These are phyloP conservation scores for Xanthoconium stramineum DNA, from an alignment of 768 basidiomycete species.

Conservation along the genomic window DNA sequence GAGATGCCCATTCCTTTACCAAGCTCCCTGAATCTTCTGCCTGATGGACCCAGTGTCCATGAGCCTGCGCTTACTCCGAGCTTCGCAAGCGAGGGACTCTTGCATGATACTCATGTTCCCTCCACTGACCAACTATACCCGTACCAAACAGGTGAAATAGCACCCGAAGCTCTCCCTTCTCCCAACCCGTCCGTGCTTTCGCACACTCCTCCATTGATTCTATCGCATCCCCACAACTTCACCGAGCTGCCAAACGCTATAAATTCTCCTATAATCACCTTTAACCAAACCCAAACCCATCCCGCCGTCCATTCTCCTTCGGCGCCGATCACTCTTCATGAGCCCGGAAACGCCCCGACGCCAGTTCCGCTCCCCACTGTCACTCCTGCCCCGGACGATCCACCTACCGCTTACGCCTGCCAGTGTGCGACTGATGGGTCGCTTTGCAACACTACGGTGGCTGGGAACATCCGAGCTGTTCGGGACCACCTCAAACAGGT, in stretches of 20 bases:
- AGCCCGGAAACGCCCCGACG: not conserved
- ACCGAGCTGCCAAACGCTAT: not conserved
- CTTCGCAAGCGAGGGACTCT: not conserved
- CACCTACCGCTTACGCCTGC: not conserved
- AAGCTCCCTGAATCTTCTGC: not conserved
- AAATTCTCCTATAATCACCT: not conserved
- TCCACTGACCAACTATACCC: not conserved
- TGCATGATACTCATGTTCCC: not conserved
- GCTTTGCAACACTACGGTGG: slow-evolving; percentile 3
- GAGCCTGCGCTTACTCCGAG: not conserved
- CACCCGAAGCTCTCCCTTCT: not conserved
- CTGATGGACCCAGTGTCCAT: not conserved
- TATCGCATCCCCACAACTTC: not conserved
- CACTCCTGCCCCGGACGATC: not conserved
- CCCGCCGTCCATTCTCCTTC: not conserved
- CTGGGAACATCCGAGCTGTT: slow-evolving; percentile 1
- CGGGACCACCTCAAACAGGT: slow-evolving; percentile 14
- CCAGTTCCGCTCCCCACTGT: not conserved
- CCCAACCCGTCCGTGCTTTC: not conserved
- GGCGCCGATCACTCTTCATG: not conserved
- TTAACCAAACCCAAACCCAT: not conserved
- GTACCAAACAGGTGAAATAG: not conserved
- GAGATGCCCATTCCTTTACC: not conserved
- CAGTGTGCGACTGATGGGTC: not conserved
- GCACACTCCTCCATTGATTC: not conserved